A percentile compares a stretch with the other conserved stretches of the same genome.
phyloP scores from a whole-genome alignment of 805 yeast genomes.

The Ogataea paraovalis region DNA sequence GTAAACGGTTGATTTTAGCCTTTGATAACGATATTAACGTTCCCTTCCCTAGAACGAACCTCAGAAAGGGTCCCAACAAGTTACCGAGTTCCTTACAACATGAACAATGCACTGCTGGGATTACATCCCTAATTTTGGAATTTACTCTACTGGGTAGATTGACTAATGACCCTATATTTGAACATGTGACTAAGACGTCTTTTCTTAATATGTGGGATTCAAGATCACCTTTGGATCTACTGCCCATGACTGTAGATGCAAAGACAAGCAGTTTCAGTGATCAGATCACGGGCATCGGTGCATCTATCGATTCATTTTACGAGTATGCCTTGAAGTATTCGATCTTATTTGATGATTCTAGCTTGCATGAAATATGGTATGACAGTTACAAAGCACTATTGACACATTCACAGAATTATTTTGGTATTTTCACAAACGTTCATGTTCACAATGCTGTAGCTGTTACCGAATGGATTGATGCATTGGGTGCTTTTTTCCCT shows the following conservation, averaged over 20 bases:
- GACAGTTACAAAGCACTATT: slow-evolving; percentile 55
- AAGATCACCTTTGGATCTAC: slow-evolving; percentile 54
- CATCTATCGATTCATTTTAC: slow-evolving; percentile 85
- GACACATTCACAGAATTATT: slow-evolving; percentile 40
- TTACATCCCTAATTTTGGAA: slow-evolving; percentile 78
- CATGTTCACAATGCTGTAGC: slow-evolving; percentile 48
- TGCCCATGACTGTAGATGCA: slow-evolving; percentile 71
- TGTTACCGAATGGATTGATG: slow-evolving; percentile 71
- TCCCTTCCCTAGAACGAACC: slow-evolving; percentile 78
- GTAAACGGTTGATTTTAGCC: slow-evolving; percentile 64
- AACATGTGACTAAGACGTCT: slow-evolving; percentile 54
- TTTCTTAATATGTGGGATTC: slow-evolving; percentile 69
- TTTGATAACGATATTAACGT: slow-evolving; percentile 60
- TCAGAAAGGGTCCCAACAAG: slow-evolving; percentile 46
- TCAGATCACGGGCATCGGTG: slow-evolving; percentile 75
- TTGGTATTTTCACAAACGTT: slow-evolving; percentile 45
- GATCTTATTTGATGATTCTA: slow-evolving; percentile 62
- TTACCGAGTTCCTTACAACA: slow-evolving; percentile 41
- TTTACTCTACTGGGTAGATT: slow-evolving; percentile 69
- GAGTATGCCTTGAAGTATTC: slow-evolving; percentile 82
- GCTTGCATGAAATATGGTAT: slow-evolving; percentile 52
- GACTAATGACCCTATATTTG: slow-evolving; percentile 72
- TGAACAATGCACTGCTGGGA: slow-evolving; percentile 87
- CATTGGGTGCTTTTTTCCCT: slow-evolving; percentile 84
- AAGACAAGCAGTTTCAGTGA: slow-evolving; percentile 45